phyloP scores from a whole-genome alignment of 1,284 basidiomycete genomes.

The Inonotus obliquus region DNA sequence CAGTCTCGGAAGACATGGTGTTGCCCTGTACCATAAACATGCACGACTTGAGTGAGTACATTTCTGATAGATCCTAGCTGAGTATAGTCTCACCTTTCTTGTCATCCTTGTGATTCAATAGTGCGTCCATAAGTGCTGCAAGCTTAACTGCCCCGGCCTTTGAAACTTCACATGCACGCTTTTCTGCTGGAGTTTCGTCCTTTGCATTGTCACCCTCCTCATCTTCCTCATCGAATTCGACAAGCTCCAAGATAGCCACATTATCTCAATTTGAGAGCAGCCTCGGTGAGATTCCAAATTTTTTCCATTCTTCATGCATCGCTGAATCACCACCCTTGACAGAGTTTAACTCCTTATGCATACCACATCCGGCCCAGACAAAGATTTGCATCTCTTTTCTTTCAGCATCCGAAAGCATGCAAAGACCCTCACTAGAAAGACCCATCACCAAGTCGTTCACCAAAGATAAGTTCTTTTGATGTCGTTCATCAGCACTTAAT shows the following conservation, averaged over 20 bases:
- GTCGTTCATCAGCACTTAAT: conserved; percentile 13
- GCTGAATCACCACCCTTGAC: conserved; percentile 22
- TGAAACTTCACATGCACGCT: conserved; percentile 24
- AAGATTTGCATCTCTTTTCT: conserved; percentile 17
- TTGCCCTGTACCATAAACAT: conserved; percentile 22
- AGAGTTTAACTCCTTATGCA: conserved; percentile 29
- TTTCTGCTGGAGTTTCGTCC: conserved; percentile 18
- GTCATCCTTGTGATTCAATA: conserved; percentile 32
- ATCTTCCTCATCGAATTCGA: not conserved
- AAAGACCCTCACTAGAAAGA: conserved; percentile 21
- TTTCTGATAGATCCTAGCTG: too few relatives aligned
- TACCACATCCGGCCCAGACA: conserved; percentile 24
- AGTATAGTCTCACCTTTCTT: too few relatives aligned
- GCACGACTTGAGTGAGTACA: too few relatives aligned
- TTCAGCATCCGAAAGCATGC: conserved; percentile 17
- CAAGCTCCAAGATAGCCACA: not conserved
- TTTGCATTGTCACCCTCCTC: not conserved
- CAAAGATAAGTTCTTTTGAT: not conserved
- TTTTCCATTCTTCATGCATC: not conserved
- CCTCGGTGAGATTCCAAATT: not conserved
- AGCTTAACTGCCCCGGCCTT: conserved; percentile 28
- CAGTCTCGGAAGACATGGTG: conserved; percentile 24
- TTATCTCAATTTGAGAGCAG: conserved; percentile 6
- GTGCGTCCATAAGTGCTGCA: conserved; percentile 26
- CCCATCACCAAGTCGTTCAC: conserved; percentile 5